These are phyloP conservation scores for Dioszegia crocea DNA, from an alignment of 768 basidiomycete genomes.

Conservation along the genomic window DNA sequence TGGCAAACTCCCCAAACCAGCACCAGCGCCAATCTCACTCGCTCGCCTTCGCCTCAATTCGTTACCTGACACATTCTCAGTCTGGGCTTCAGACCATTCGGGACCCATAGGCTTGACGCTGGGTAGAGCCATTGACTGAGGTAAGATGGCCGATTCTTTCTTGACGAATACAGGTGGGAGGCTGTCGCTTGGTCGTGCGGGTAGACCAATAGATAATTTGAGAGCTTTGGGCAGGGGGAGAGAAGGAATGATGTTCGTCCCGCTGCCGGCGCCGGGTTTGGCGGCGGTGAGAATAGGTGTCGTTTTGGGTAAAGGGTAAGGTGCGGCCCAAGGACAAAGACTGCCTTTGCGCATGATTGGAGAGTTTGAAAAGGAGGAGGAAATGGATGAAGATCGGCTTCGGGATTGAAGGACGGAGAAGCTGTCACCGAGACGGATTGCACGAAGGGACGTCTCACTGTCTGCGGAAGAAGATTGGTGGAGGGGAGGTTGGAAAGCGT, in stretches of 20 bases:
- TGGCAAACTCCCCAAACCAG: too few relatives aligned
- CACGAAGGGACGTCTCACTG: background rate
- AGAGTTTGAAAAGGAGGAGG: background rate
- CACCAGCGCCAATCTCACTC: slow-evolving; percentile 20
- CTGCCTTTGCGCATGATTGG: slow-evolving; percentile 2
- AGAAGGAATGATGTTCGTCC: background rate
- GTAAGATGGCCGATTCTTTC: slow-evolving; percentile 33
- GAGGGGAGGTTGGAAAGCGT: slow-evolving; percentile 2
- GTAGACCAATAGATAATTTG: slow-evolving; percentile 6
- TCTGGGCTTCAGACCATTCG: slow-evolving; percentile 31
- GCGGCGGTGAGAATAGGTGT: too few relatives aligned
- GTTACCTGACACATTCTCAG: slow-evolving; percentile 23
- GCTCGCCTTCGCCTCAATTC: slow-evolving; percentile 25
- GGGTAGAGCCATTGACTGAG: slow-evolving; percentile 36
- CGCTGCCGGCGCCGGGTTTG: too few relatives aligned
- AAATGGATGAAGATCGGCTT: background rate
- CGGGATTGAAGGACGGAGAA: background rate
- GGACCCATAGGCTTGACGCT: slow-evolving; percentile 31
- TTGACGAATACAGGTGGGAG: slow-evolving; percentile 37
- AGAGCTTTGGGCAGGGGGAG: slow-evolving; percentile 14
- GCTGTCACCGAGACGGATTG: slow-evolving; percentile 4
- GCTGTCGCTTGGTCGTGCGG: slow-evolving; percentile 15
- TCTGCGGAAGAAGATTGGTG: background rate
- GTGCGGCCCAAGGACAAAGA: slow-evolving; percentile 30
- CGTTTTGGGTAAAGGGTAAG: slow-evolving; percentile 23